Evolutionary conservation across 495 filamentous ascomycete genomes (phyloP).

Genomic region (Aspergillus homomorphus): DNA sequence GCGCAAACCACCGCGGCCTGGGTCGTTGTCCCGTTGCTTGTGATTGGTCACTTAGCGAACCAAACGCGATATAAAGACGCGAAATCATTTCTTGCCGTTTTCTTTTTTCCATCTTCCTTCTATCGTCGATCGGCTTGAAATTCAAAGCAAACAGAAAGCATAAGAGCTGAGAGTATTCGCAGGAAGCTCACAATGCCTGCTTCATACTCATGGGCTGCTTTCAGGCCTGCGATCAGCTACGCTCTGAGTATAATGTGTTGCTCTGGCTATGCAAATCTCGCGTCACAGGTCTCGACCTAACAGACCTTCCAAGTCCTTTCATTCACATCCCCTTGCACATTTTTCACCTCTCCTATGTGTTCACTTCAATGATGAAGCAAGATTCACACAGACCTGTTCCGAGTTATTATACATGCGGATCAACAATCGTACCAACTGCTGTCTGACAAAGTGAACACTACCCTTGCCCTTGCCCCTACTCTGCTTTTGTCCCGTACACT

Average conservation of each 20-base stretch:
- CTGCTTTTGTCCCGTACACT: neutral
- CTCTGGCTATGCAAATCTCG: neutral
- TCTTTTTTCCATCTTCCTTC: neutral
- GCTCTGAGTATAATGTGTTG: neutral
- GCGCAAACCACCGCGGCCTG: conserved; percentile 9
- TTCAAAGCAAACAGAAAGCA: no score
- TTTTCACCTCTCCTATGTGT: neutral
- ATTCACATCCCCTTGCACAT: neutral
- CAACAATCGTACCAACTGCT: conserved; percentile 49
- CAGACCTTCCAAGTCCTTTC: neutral
- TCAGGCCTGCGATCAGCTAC: neutral
- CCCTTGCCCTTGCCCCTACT: neutral
- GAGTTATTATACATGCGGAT: conserved; percentile 44
- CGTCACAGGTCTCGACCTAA: neutral
- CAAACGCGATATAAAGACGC: neutral
- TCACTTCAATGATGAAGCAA: conserved; percentile 48
- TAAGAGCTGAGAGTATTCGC: no score
- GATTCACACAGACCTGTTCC: conserved; percentile 59
- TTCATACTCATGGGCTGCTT: neutral
- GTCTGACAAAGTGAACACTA: conserved; percentile 37
- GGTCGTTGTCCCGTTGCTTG: neutral
- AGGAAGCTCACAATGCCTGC: neutral
- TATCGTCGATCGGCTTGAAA: no score
- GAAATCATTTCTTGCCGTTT: neutral
- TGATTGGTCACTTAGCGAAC: conserved; percentile 26